These are phyloP conservation scores for Sclerotinia subarctica DNA, from an alignment of 2,329 filamentous ascomycete species.

Conservation along the genomic window DNA sequence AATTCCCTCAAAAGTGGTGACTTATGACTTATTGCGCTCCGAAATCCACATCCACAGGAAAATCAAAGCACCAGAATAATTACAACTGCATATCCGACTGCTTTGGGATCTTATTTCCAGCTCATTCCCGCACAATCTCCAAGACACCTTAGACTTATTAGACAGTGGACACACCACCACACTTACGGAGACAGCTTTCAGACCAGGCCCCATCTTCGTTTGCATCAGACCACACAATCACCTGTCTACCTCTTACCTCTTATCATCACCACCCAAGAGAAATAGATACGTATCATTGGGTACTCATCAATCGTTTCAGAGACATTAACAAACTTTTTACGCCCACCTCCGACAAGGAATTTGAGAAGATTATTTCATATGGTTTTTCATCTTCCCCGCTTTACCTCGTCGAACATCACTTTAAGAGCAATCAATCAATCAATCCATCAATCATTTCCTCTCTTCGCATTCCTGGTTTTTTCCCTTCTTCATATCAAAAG, in stretches of 20 bases:
- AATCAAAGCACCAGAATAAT: background rate
- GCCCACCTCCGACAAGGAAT: background rate
- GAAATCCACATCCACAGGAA: background rate
- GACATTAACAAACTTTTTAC: constrained; percentile 1
- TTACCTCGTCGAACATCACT: background rate
- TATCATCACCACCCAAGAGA: background rate
- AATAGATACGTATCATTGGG: background rate
- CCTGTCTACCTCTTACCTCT: background rate
- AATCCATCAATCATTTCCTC: background rate
- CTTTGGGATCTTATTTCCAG: background rate
- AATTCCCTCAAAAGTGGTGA: background rate
- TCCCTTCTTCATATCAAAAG: constrained; percentile 4
- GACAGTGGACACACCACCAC: background rate
- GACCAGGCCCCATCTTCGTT: background rate
- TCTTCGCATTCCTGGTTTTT: background rate
- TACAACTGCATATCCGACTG: background rate
- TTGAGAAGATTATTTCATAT: background rate
- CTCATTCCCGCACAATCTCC: background rate
- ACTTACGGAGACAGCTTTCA: no score
- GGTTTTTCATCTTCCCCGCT: background rate
- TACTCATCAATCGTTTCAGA: constrained; percentile 4
- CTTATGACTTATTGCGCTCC: background rate
- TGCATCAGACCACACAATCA: background rate
- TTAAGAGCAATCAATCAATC: background rate
- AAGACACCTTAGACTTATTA: background rate